Conservation (phyloP, 257 asterid genomes). For the Anisodus acutangulus region DNA sequence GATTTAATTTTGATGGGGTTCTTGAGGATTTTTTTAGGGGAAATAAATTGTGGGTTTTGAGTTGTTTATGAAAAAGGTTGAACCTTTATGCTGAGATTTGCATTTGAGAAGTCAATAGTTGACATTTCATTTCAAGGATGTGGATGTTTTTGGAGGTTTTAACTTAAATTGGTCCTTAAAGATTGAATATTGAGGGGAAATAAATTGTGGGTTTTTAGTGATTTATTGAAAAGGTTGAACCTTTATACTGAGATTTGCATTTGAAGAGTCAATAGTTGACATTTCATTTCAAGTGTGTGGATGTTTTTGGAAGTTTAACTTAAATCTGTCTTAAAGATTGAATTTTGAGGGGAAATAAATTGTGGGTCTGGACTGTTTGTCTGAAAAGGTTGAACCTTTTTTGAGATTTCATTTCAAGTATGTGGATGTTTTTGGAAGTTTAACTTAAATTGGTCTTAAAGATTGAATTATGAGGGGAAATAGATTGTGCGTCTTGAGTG, state of each 20-base stretch:
- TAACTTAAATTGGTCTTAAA: too few species aligned
- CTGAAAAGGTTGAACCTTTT: too few species aligned
- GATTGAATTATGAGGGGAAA: too few species aligned
- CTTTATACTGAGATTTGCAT: background rate
- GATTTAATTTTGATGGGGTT: conserved; percentile 22
- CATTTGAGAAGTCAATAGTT: background rate
- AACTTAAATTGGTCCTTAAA: conserved; percentile 26
- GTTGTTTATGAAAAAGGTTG: conserved; percentile 20
- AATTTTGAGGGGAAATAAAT: conserved; percentile 28
- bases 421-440: background rate
- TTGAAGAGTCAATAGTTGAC: background rate
- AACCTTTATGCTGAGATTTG: background rate
- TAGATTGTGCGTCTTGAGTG: background rate
- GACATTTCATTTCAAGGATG: conserved; percentile 4
- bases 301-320: background rate
- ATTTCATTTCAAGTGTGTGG: conserved; percentile 18
- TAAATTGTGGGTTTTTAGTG: background rate
- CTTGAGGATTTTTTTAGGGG: background rate
- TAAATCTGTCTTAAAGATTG: conserved; percentile 29
- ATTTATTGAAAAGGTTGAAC: background rate
- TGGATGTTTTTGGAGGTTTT: conserved; percentile 15
- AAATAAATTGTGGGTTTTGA: conserved; percentile 11
- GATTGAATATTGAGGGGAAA: conserved; percentile 14
- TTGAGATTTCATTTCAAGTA: background rate
- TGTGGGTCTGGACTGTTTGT: background rate